These are phyloP conservation scores for Astrothelium macrocarpum DNA, from an alignment of 495 filamentous ascomycete species.

Conservation along the genomic window DNA sequence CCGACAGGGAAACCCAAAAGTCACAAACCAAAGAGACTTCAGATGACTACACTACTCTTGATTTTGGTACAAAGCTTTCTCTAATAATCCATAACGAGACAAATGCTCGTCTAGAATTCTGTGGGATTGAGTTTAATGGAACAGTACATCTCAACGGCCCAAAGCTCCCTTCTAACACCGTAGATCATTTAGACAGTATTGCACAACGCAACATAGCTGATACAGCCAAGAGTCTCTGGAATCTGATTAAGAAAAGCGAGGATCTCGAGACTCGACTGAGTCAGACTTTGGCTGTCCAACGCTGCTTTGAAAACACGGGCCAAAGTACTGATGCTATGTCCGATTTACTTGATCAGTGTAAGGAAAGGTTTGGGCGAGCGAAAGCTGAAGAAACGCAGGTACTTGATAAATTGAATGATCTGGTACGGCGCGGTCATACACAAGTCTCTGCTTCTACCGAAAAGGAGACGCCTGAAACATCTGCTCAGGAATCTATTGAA, in stretches of 20 bases:
- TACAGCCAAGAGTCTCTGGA: background rate
- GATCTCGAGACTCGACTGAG: background rate
- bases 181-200: constrained; percentile 14
- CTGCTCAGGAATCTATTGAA: background rate
- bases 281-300: background rate
- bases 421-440: background rate
- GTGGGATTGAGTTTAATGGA: background rate
- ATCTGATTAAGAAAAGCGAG: background rate
- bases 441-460: too few relatives aligned
- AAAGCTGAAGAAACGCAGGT: background rate
- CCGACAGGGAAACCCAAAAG: too few relatives aligned
- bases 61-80: background rate
- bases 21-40: too few relatives aligned
- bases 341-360: background rate
- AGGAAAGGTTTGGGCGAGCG: background rate
- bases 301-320: background rate
- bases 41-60: too few relatives aligned
- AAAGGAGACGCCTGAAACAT: background rate
- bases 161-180: background rate
- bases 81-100: background rate
- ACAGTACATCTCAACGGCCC: background rate
- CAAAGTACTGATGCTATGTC: background rate
- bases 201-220: background rate
- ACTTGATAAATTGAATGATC: background rate
- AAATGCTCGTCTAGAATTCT: background rate